Evolutionary conservation across 768 basidiomycete species (phyloP).

Genomic region (Kwoniella sp.): DNA sequence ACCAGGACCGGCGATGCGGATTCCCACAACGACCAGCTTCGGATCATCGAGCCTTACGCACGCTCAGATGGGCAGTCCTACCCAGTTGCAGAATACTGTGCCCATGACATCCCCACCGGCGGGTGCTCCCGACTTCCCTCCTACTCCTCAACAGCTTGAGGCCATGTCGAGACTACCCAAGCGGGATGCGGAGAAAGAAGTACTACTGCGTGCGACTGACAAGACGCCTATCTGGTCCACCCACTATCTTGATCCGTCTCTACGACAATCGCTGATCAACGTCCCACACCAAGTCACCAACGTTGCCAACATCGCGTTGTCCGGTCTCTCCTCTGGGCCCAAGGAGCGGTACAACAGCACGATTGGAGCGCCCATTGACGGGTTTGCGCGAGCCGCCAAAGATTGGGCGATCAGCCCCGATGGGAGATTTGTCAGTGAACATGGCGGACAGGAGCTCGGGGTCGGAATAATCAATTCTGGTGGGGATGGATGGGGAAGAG

Average conservation of each 20-base stretch:
- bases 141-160: neutral
- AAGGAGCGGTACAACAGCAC: conserved; percentile 36
- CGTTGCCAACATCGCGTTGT: conserved; percentile 38
- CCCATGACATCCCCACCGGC: conserved; percentile 15
- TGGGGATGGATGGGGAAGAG: conserved; percentile 34
- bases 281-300: conserved; percentile 41
- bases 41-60: neutral
- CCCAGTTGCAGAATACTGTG: neutral
- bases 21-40: neutral
- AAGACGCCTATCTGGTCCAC: conserved; percentile 52
- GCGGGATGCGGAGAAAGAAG: conserved; percentile 37
- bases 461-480: conserved; percentile 47
- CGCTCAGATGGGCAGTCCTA: neutral
- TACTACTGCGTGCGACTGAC: conserved; percentile 32
- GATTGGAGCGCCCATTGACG: conserved; percentile 49
- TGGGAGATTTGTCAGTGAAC: conserved; percentile 38
- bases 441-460: conserved; percentile 44
- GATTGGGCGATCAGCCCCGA: conserved; percentile 46
- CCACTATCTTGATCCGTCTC: conserved; percentile 45
- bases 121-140: conserved; percentile 33
- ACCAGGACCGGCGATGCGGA: conserved; percentile 5
- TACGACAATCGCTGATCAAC: conserved; percentile 28
- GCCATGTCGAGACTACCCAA: conserved; percentile 6
- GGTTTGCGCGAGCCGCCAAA: conserved; percentile 38
- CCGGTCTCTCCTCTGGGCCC: conserved; percentile 29